A percentile compares a stretch with the other conserved stretches of the same genome.
phyloP scores from a whole-genome alignment of 2,329 filamentous ascomycete species.

The Colletotrichum cereale region DNA sequence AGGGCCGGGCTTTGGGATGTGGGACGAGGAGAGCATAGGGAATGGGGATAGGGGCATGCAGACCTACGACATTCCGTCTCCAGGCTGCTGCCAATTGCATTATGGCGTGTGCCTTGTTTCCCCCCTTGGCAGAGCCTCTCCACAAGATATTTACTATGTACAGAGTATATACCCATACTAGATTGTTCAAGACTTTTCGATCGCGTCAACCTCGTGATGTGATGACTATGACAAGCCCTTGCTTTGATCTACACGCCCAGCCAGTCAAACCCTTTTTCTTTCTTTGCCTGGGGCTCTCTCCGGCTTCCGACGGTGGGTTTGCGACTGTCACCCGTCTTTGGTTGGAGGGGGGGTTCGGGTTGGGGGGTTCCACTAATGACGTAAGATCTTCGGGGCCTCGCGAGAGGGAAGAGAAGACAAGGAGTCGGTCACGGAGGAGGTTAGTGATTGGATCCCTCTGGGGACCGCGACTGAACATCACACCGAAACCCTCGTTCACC shows the following conservation, averaged over 20 bases:
- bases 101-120: not conserved
- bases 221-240: not conserved
- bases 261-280: not conserved
- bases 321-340: not conserved
- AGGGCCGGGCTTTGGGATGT: not conserved
- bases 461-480: not conserved
- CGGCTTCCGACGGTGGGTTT: not conserved
- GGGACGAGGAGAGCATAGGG: not conserved
- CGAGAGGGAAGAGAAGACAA: not conserved
- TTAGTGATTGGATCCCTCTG: not conserved
- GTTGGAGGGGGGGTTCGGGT: too few species aligned
- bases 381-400: constrained; percentile 20
- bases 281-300: too few species aligned
- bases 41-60: constrained; percentile 14
- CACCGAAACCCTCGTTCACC: not conserved
- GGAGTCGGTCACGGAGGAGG: not conserved
- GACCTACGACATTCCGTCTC: constrained; percentile 8
- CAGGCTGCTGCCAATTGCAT: not conserved
- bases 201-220: not conserved
- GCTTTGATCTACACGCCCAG: not conserved
- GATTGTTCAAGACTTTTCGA: not conserved
- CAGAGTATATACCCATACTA: constrained; percentile 32
- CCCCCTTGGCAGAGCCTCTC: not conserved
- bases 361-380: constrained; percentile 20
- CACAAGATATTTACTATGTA: constrained; percentile 2